Conservation (phyloP, 2,329 filamentous ascomycete genomes). For the Claviceps fusiformis region DNA sequence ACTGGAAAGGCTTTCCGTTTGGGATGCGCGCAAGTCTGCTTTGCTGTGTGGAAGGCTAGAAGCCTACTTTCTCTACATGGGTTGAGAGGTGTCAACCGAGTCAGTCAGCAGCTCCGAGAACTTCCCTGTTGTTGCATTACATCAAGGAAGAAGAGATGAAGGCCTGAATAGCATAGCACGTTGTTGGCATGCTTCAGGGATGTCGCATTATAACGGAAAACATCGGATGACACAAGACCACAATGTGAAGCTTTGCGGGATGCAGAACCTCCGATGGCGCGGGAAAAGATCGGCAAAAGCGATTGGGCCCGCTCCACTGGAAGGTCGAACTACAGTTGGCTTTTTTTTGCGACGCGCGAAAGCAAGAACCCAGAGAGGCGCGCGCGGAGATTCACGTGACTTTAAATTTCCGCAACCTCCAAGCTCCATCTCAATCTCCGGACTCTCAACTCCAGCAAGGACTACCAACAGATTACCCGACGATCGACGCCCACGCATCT, state of each 20-base stretch:
- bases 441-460: constrained; percentile 15
- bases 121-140: neutral
- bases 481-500: constrained; percentile 9
- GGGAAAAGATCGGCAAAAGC: constrained; percentile 1
- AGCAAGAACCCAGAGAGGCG: neutral
- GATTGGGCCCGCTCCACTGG: neutral
- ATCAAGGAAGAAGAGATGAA: neutral
- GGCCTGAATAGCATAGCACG: neutral
- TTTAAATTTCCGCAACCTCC: constrained; percentile 26
- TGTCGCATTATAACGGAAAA: neutral
- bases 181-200: neutral
- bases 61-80: neutral
- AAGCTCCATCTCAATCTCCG: constrained; percentile 15
- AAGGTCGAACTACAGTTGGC: neutral
- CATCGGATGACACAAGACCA: neutral
- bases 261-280: neutral
- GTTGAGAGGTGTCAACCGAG: neutral
- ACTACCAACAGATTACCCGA: constrained; percentile 12
- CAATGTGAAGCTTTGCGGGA: neutral
- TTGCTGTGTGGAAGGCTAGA: neutral
- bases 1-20: neutral
- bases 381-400: constrained; percentile 25
- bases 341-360: neutral
- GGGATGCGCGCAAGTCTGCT: neutral
- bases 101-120: neutral